These are phyloP conservation scores for Xerocomus nothofagi DNA, from an alignment of 1,284 basidiomycete species.

Conservation along the genomic window DNA sequence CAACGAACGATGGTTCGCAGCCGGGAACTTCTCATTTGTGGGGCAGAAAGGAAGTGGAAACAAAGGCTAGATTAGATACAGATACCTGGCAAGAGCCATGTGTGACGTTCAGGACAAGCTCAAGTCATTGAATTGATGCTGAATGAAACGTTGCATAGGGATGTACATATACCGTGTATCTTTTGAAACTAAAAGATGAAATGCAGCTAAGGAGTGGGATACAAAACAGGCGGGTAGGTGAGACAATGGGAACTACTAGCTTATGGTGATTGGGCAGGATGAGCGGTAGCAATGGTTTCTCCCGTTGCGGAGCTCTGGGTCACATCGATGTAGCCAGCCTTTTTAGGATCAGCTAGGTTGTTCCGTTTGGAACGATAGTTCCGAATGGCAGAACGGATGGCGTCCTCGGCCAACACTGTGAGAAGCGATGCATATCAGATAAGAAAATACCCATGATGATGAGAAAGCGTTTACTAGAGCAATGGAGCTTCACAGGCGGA, in stretches of 20 bases:
- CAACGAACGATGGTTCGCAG: conserved; percentile 90
- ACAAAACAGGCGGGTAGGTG: background rate
- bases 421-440: conserved; percentile 24
- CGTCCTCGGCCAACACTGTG: conserved; percentile 95
- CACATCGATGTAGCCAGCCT: conserved; percentile 74
- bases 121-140: conserved; percentile 3
- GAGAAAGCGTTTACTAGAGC: conserved; percentile 61
- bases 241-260: background rate
- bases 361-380: conserved; percentile 85
- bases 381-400: conserved; percentile 92
- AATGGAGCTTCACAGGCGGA: conserved; percentile 96
- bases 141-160: conserved; percentile 12
- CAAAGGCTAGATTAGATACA: conserved; percentile 14
- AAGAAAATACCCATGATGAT: conserved; percentile 8
- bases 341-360: conserved; percentile 50
- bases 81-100: background rate
- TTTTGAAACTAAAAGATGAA: conserved; percentile 16
- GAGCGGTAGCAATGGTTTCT: conserved; percentile 64
- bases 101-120: background rate
- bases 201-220: conserved; percentile 16
- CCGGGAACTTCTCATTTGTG: conserved; percentile 80
- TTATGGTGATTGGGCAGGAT: conserved; percentile 45
- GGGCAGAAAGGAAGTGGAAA: conserved; percentile 61
- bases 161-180: conserved; percentile 15
- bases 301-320: conserved; percentile 67